Percentiles rank a stretch among this genome's conserved stretches.
These are phyloP conservation scores for Daldinia decipiens DNA, from an alignment of 495 filamentous ascomycete species.

Conservation along the genomic window DNA sequence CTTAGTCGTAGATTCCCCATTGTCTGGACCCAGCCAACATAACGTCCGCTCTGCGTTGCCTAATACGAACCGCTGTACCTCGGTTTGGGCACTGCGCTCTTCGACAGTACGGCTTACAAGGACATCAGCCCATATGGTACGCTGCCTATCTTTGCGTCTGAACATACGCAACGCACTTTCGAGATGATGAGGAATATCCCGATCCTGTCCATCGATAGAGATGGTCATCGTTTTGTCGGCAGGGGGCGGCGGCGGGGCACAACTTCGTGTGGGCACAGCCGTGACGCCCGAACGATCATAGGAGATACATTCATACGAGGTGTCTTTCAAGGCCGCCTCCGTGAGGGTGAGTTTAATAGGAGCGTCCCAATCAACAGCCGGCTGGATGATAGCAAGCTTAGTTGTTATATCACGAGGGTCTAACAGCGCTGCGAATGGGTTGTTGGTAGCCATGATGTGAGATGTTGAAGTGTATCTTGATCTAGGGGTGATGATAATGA, in stretches of 20 bases:
- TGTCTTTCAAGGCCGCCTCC: constrained; percentile 32
- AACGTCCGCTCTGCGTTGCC: constrained; percentile 42
- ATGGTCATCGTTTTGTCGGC: constrained; percentile 10
- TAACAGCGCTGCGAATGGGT: constrained; percentile 28
- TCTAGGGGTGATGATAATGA: background rate
- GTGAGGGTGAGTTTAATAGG: constrained; percentile 37
- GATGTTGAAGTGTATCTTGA: background rate
- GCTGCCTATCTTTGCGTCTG: constrained; percentile 37
- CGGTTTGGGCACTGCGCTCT: constrained; percentile 36
- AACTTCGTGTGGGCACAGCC: background rate
- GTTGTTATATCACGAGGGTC: constrained; percentile 7
- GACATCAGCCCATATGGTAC: constrained; percentile 44
- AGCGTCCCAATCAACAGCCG: constrained; percentile 25
- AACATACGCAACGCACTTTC: constrained; percentile 40
- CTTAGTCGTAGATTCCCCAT: constrained; percentile 17
- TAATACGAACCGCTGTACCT: constrained; percentile 23
- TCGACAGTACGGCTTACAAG: constrained; percentile 37
- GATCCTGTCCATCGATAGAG: constrained; percentile 27
- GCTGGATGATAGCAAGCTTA: constrained; percentile 37
- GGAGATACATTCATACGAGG: constrained; percentile 45
- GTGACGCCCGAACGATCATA: constrained; percentile 35
- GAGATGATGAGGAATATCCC: constrained; percentile 30
- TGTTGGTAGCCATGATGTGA: constrained; percentile 12
- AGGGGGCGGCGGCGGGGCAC: background rate
- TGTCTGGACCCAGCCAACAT: constrained; percentile 41